Conservation (phyloP, 2,329 filamentous ascomycete species). For the Fusarium beomiforme region DNA sequence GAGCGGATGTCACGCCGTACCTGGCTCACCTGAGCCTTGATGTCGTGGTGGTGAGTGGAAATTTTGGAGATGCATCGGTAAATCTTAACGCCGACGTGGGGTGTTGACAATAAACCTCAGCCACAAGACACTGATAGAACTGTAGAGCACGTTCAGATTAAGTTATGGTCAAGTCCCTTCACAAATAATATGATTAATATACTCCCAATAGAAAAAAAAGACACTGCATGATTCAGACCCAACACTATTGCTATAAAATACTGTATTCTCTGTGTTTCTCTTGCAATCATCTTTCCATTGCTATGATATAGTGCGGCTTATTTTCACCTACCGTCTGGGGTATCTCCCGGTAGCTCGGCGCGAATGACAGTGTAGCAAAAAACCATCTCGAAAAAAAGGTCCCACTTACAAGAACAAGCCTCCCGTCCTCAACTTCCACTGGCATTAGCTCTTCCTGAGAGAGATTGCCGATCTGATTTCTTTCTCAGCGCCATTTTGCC, state of each 20-base stretch:
- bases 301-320: neutral
- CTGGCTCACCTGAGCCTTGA: slow-evolving; percentile 5
- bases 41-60: slow-evolving; percentile 40
- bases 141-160: neutral
- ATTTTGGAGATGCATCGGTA: slow-evolving; percentile 45
- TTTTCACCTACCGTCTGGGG: slow-evolving; percentile 1
- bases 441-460: slow-evolving; percentile 34
- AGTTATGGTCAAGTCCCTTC: neutral
- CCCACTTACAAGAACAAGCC: slow-evolving; percentile 35
- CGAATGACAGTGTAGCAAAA: slow-evolving; percentile 37
- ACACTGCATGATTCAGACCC: no score
- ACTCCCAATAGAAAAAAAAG: neutral
- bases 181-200: neutral
- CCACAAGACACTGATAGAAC: neutral
- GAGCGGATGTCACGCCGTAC: slow-evolving; percentile 26
- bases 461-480: slow-evolving; percentile 32
- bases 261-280: neutral
- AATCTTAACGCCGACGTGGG: slow-evolving; percentile 45
- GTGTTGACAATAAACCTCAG: neutral
- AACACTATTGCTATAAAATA: no score
- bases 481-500: slow-evolving; percentile 18
- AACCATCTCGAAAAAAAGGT: slow-evolving; percentile 37
- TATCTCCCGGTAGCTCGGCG: slow-evolving; percentile 33
- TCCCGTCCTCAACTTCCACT: slow-evolving; percentile 31
- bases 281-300: neutral